Evolutionary conservation across 1,284 basidiomycete genomes (phyloP), one percentile per base, ranked within the genome.

Genomic region (Puccinia coronata): DNA sequence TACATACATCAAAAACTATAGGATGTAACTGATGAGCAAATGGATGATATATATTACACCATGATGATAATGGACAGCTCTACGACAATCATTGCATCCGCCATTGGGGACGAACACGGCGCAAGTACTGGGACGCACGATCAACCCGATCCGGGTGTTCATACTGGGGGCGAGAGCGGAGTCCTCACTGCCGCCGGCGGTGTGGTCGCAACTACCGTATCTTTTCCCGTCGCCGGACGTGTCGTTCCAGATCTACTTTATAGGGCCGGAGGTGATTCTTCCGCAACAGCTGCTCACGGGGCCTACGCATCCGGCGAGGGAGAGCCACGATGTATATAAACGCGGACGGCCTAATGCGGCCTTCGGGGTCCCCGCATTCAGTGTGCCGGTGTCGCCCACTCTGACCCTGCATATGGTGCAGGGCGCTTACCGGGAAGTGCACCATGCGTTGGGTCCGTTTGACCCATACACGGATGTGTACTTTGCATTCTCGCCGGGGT

Each of bases 381-480:
- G 94, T 2, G 90, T 94, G 34, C 92, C 95, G 74, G 94, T 94
- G 85, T 93, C 92, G 16, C 91, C 92, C 18, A 91, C 93, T 82
- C 88, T 99, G 72, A 94, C 94, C 2, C 90, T 99, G 85, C 96
- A 94, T 8, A 93, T 92, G 77, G 90, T 99, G 86, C 92, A 93
- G 86, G 90, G 92, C 61, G 90, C 91, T 82, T 99, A 98, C 86
- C 89, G 91, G 83, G 91, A 94, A 70, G 92, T 99, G n/a, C 96
- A 99, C 86, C 90, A 91, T 49, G 92, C 93, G 84, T 93, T 99
- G 86, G 92, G 92, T 83, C 94, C 95, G 0, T 93, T 98, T 84
- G 97, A 99, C 86, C 96, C 97, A 0, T 99, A 98, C 88, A 93
- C 92, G 83, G 97, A 99, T 88, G 90, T 93, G 82, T 99, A 99